phyloP scores from a whole-genome alignment of 2,329 filamentous ascomycete species.

The Neophaeococcomyces mojaviensis region DNA sequence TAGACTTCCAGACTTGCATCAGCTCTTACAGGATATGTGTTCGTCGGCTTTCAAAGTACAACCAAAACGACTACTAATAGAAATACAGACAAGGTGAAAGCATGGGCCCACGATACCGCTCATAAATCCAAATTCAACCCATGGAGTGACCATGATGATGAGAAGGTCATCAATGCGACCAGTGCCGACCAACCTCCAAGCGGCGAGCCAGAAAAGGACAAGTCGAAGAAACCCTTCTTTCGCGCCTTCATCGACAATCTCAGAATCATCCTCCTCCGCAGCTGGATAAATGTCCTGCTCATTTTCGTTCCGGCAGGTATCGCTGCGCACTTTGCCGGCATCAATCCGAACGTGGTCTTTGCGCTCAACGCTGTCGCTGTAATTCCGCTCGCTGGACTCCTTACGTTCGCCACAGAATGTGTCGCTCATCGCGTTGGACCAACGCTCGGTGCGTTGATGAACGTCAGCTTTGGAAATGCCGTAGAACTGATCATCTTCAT shows the following conservation, averaged over 20 bases:
- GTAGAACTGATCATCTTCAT: conserved; percentile 72
- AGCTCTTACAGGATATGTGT: too few species aligned
- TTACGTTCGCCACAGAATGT: conserved; percentile 87
- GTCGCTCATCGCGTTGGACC: conserved; percentile 67
- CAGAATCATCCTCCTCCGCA: conserved; percentile 66
- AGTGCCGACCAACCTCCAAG: conserved; percentile 1
- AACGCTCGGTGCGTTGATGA: conserved; percentile 77
- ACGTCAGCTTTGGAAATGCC: conserved; percentile 85
- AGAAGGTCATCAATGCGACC: background rate
- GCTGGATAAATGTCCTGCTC: conserved; percentile 79
- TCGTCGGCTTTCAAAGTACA: too few species aligned
- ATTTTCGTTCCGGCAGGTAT: conserved; percentile 75
- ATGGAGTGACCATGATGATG: conserved; percentile 10
- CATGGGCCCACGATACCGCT: conserved; percentile 20
- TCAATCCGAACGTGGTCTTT: conserved; percentile 61
- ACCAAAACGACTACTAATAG: background rate
- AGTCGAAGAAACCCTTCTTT: conserved; percentile 12
- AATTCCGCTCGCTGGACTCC: conserved; percentile 75
- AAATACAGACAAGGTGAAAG: conserved; percentile 10
- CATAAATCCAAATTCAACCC: conserved; percentile 21
- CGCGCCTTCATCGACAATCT: conserved; percentile 14
- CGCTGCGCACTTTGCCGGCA: conserved; percentile 57
- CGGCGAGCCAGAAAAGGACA: conserved; percentile 10
- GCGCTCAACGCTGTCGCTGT: conserved; percentile 91
- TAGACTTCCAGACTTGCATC: too few species aligned